A percentile compares a stretch with the other conserved stretches of the same genome.
phyloP scores from a whole-genome alignment of 441 rosid species.

The Melastoma candidum region DNA sequence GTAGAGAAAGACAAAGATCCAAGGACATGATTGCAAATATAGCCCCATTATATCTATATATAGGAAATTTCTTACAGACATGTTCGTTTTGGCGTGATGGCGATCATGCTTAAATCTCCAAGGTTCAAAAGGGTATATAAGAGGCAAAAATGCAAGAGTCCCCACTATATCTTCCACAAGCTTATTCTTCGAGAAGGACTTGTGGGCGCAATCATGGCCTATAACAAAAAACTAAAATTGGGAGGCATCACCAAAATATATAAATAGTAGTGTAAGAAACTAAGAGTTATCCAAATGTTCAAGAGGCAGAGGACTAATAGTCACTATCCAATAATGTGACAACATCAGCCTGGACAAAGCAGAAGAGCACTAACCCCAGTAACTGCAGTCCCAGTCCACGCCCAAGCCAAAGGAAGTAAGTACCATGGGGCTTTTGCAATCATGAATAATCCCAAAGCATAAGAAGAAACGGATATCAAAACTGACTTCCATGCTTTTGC shows the following conservation, averaged over 20 bases:
- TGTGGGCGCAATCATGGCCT: constrained; percentile 98
- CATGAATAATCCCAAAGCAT: constrained; percentile 70
- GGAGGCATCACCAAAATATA: constrained; percentile 8
- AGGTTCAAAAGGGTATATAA: constrained; percentile 92
- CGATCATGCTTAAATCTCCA: constrained; percentile 94
- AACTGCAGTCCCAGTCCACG: constrained; percentile 90
- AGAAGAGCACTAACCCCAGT: constrained; percentile 52
- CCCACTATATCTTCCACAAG: constrained; percentile 85
- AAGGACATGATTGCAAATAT: too few species aligned
- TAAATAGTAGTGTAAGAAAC: constrained; percentile 9
- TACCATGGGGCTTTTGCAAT: constrained; percentile 88
- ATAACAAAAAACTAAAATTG: constrained; percentile 80
- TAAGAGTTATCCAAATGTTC: background rate
- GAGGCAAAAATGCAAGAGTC: constrained; percentile 79
- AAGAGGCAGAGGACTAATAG: constrained; percentile 1
- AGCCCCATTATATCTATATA: background rate
- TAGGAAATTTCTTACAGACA: constrained; percentile 31
- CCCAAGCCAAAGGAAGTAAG: constrained; percentile 92
- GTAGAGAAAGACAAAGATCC: too few species aligned
- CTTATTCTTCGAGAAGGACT: constrained; percentile 85
- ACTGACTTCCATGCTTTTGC: constrained; percentile 81
- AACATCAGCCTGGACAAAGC: background rate
- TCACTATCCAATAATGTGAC: background rate
- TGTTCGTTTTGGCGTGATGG: constrained; percentile 97
- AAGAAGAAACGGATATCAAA: constrained; percentile 65